Evolutionary conservation across 768 basidiomycete genomes (phyloP), one percentile per base, ranked within the genome.

Genomic region (Cystobasidium tubakii): DNA sequence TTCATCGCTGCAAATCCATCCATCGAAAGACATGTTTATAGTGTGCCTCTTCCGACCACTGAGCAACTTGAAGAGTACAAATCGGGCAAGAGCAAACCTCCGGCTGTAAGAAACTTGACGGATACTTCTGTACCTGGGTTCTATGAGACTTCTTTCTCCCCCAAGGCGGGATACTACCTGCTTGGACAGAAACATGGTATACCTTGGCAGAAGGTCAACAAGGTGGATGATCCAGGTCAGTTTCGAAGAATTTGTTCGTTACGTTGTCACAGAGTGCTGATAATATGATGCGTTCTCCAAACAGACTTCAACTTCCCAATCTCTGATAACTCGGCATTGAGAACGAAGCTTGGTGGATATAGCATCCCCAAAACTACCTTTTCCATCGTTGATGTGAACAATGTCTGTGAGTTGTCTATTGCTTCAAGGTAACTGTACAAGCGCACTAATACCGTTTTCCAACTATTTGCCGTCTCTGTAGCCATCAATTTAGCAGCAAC

Each of bases 1-100:
- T 94, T 94, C 82, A 83, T 87, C 78, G 92, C 91, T 15, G 90
- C 94, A 9, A 88, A 87, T 73, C 89, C 87, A 0, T 90, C 91
- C 3, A 88, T 86, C 17, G 87, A 91, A 77, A 87, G 95, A 25
- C 90, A 94, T 79, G 80, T 99, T 42, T 96, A 88, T 81, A 87
- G 90, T 6, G 86, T 90, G 7, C 82, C 87, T 1, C 82, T 98
- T n/a, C 89, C 92, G 9, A 82, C 83, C 23, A 79, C 81, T 23
- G 73, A 75, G 1, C 63, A 72, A 0, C 21, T 60, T 29, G 33
- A 39, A 1, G 29, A 23, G 29, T 44, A 31, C n/a, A 46, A 25
- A 25, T 33, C 27, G 10, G 74, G 29, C 27, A 60, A 43, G 46
- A 19, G 10, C 6, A 46, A 21, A 34, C 69, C 21, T 2, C 54